phyloP scores from a whole-genome alignment of 1,284 basidiomycete genomes.

The Ustilago vetiveriae region DNA sequence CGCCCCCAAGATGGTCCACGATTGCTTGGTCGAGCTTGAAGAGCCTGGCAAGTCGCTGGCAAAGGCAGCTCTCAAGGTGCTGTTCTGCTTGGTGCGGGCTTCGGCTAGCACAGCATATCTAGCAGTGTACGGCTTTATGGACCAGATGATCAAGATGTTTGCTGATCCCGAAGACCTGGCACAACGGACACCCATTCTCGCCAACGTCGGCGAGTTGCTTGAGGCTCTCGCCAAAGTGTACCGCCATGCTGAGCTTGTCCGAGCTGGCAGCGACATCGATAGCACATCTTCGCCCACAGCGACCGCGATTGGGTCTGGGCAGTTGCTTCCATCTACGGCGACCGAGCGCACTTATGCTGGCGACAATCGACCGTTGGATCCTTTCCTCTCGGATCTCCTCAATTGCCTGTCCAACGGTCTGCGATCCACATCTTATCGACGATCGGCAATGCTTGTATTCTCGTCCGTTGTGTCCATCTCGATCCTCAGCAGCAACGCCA shows the following conservation, averaged over 20 bases:
- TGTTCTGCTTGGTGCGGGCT: conserved; percentile 51
- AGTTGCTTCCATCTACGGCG: conserved; percentile 22
- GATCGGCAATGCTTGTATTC: conserved; percentile 54
- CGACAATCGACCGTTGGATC: conserved; percentile 55
- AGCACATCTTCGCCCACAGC: not conserved
- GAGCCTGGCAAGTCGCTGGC: conserved; percentile 61
- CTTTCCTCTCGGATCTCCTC: conserved; percentile 52
- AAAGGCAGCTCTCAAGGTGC: conserved; percentile 46
- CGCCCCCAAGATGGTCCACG: conserved; percentile 57
- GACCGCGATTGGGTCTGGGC: conserved; percentile 25
- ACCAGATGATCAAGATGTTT: conserved; percentile 72
- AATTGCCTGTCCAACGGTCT: conserved; percentile 55
- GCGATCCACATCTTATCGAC: conserved; percentile 38
- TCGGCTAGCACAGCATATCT: conserved; percentile 40
- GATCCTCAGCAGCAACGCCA: conserved; percentile 27
- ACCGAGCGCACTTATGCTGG: conserved; percentile 38
- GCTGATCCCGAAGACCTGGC: conserved; percentile 79
- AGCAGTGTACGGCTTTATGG: conserved; percentile 49
- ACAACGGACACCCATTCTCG: conserved; percentile 77
- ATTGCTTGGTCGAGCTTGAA: conserved; percentile 52
- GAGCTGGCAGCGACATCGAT: conserved; percentile 7
- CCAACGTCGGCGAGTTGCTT: conserved; percentile 55
- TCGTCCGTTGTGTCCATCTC: conserved; percentile 50
- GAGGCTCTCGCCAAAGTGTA: conserved; percentile 51
- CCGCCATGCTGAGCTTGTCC: conserved; percentile 19